Percentiles rank a stretch among this genome's conserved stretches.
These are phyloP conservation scores for Hericium erinaceus DNA, from an alignment of 768 basidiomycete species.

Conservation along the genomic window DNA sequence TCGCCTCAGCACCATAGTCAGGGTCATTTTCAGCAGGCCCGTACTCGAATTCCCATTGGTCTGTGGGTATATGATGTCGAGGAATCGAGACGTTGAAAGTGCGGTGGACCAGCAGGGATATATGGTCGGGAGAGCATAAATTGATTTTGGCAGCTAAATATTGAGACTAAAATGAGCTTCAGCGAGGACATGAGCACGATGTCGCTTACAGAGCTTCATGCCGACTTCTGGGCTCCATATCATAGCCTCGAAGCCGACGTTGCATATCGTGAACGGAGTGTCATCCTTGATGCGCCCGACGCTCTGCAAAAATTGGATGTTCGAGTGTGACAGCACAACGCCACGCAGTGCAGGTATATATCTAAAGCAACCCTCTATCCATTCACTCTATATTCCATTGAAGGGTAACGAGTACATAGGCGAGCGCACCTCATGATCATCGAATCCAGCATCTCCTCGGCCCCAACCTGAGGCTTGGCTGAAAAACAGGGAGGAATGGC, in stretches of 20 bases:
- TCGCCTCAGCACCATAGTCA: constrained; percentile 41
- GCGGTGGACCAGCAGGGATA: constrained; percentile 80
- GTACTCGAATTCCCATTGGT: constrained; percentile 80
- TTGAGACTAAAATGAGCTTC: constrained; percentile 1
- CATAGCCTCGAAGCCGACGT: constrained; percentile 71
- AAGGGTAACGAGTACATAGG: not conserved
- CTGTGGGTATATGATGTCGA: constrained; percentile 76
- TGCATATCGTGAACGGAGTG: constrained; percentile 76
- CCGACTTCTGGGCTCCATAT: constrained; percentile 85
- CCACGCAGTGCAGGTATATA: constrained; percentile 83
- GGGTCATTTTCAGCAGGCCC: constrained; percentile 76
- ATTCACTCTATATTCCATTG: not conserved
- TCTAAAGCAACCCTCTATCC: constrained; percentile 32
- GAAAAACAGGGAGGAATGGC: constrained; percentile 80
- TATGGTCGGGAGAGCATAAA: constrained; percentile 85
- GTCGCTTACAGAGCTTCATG: constrained; percentile 61
- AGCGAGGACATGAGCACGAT: not conserved
- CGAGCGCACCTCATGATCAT: constrained; percentile 84
- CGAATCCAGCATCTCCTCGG: constrained; percentile 84
- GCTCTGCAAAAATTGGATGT: constrained; percentile 54
- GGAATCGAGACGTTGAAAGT: constrained; percentile 97
- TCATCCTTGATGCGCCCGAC: constrained; percentile 67
- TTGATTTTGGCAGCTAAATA: constrained; percentile 72
- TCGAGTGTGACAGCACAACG: constrained; percentile 81
- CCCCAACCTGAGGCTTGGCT: constrained; percentile 60